A percentile compares a stretch with the other conserved stretches of the same genome.
These are phyloP conservation scores for Daedalea quercina DNA, from an alignment of 768 basidiomycete species.

Conservation along the genomic window DNA sequence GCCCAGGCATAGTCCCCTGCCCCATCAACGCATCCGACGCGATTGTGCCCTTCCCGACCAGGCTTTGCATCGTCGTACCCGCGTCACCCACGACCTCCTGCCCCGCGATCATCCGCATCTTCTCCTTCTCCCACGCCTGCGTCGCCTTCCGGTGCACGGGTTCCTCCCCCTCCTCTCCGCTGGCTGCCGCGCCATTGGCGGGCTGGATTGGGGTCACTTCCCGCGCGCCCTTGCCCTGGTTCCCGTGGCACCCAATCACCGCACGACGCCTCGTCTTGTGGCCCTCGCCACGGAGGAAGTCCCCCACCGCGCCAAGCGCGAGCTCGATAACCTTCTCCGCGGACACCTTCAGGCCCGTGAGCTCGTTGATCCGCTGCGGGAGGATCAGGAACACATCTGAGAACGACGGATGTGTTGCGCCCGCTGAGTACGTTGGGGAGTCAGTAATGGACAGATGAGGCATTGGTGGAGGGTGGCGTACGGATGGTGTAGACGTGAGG, in stretches of 20 bases:
- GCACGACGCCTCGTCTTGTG: conserved; percentile 6
- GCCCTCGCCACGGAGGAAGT: conserved; percentile 14
- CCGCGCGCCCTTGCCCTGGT: conserved; percentile 4
- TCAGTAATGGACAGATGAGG: background rate
- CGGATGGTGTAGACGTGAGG: conserved; percentile 3
- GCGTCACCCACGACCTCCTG: background rate
- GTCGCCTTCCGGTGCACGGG: too few species aligned
- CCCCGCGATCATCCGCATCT: background rate
- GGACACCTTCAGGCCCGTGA: conserved; percentile 20
- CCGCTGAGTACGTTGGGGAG: conserved; percentile 10
- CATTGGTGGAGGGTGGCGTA: conserved; percentile 4
- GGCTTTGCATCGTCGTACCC: background rate
- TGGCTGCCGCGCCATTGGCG: background rate
- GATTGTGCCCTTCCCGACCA: conserved; percentile 2
- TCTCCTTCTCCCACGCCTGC: background rate
- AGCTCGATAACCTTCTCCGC: conserved; percentile 12
- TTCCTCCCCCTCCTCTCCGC: too few species aligned
- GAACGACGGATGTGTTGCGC: conserved; percentile 28
- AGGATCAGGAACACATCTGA: conserved; percentile 30
- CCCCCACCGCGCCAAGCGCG: conserved; percentile 16
- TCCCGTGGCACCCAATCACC: conserved; percentile 4
- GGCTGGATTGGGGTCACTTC: background rate
- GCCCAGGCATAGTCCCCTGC: background rate
- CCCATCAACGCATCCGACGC: background rate
- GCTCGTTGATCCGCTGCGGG: conserved; percentile 21